A percentile compares a stretch with the other conserved stretches of the same genome.
Conservation (phyloP, 1,284 basidiomycete species). For the Apiotrichum veenhuisii region DNA sequence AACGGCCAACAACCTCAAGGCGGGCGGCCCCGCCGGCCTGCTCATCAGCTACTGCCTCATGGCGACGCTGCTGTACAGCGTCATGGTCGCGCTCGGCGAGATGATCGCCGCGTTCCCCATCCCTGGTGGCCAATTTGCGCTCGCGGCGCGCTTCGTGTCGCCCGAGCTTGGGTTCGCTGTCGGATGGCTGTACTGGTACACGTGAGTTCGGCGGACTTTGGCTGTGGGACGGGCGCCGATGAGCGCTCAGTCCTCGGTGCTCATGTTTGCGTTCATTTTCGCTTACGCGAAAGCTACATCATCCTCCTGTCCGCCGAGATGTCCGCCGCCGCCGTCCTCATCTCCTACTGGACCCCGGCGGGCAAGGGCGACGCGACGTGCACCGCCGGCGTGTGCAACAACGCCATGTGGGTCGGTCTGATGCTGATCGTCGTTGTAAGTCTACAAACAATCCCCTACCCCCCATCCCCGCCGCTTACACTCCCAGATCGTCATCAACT, state of each 20-base stretch:
- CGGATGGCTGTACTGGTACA: constrained; percentile 81
- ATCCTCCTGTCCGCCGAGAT: constrained; percentile 73
- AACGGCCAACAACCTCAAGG: constrained; percentile 16
- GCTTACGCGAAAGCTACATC: constrained; percentile 29
- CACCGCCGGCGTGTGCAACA: constrained; percentile 47
- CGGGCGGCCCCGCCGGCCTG: constrained; percentile 49
- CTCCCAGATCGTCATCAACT: constrained; percentile 43
- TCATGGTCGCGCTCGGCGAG: constrained; percentile 53
- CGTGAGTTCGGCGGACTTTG: constrained; percentile 50
- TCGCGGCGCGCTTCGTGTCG: constrained; percentile 60
- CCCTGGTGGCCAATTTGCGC: constrained; percentile 68
- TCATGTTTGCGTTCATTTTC: too few species aligned
- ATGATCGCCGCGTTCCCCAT: constrained; percentile 52
- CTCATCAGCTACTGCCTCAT: constrained; percentile 30
- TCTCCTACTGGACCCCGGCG: constrained; percentile 62
- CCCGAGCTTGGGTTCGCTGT: constrained; percentile 69
- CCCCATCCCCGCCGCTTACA: too few species aligned
- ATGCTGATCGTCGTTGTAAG: constrained; percentile 56
- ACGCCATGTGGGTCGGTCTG: constrained; percentile 37
- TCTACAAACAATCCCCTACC: too few species aligned
- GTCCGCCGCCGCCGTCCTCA: constrained; percentile 70
- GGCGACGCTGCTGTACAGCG: constrained; percentile 46
- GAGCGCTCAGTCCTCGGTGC: too few species aligned
- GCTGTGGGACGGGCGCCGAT: too few species aligned
- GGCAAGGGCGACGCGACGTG: constrained; percentile 11